These are phyloP conservation scores for Rhynchospora tenuis DNA, from an alignment of 176 grass and related monocot species.

Conservation along the genomic window DNA sequence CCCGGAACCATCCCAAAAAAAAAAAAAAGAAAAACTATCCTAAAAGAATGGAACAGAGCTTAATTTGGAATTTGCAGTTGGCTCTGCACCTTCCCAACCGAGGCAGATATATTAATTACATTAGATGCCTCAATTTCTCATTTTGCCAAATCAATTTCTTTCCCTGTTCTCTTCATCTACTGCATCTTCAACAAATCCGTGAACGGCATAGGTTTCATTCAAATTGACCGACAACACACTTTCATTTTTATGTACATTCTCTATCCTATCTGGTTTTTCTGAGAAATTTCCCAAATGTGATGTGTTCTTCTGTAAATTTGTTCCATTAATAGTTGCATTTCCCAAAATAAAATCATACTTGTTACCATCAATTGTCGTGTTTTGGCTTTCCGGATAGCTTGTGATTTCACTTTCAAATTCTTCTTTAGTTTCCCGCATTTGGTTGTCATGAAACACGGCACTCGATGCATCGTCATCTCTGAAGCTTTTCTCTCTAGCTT, in stretches of 20 bases:
- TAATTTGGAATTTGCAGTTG: background rate
- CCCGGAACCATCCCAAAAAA: no score
- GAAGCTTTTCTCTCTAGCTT: constrained; percentile 26
- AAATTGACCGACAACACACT: constrained; percentile 2
- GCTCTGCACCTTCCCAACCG: background rate
- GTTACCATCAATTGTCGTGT: background rate
- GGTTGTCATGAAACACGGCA: constrained; percentile 4
- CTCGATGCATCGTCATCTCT: constrained; percentile 23
- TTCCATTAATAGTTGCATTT: constrained; percentile 1
- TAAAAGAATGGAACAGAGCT: background rate
- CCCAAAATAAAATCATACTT: background rate
- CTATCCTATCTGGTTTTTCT: background rate
- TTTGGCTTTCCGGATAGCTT: background rate
- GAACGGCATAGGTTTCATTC: background rate
- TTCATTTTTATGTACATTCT: background rate
- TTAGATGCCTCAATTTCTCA: background rate
- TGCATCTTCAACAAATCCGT: constrained; percentile 1
- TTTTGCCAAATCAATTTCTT: background rate
- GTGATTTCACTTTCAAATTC: background rate
- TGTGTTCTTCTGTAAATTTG: constrained; percentile 11
- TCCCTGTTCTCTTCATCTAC: background rate
- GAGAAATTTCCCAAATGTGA: constrained; percentile 4
- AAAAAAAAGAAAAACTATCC: no score
- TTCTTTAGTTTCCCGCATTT: background rate
- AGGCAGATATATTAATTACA: background rate